Conservation (phyloP, 1,139 yeast species). For the Hyphopichia wangnamkhiaoensis region DNA sequence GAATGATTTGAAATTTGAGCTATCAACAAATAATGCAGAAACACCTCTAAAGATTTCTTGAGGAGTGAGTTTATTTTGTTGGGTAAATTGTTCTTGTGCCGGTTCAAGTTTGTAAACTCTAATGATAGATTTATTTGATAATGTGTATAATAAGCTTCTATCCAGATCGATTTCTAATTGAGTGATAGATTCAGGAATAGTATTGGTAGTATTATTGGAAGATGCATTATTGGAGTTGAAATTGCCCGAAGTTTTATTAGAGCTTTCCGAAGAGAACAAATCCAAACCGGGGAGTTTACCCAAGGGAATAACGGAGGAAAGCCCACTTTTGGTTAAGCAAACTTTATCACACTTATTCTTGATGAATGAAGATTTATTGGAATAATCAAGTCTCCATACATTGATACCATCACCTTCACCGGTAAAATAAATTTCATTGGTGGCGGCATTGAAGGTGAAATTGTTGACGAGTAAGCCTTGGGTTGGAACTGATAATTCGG, state of each 20-base stretch:
- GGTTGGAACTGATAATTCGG: constrained; percentile 77
- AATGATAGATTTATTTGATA: constrained; percentile 81
- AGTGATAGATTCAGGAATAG: constrained; percentile 56
- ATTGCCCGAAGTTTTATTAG: constrained; percentile 7
- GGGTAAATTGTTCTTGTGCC: constrained; percentile 37
- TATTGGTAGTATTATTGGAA: constrained; percentile 19
- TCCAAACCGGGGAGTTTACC: constrained; percentile 49
- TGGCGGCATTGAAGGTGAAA: constrained; percentile 57
- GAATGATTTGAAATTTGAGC: constrained; percentile 43
- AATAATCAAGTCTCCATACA: constrained; percentile 85
- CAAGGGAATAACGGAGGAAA: constrained; percentile 57
- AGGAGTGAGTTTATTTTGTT: constrained; percentile 45
- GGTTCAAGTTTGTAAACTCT: constrained; percentile 66
- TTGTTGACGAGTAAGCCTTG: constrained; percentile 76
- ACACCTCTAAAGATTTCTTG: constrained; percentile 56
- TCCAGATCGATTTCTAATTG: constrained; percentile 76
- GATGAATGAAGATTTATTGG: constrained; percentile 88
- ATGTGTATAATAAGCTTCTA: constrained; percentile 74
- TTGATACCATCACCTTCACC: constrained; percentile 77
- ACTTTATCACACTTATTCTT: constrained; percentile 80
- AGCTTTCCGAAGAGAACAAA: constrained; percentile 22
- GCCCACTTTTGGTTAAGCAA: constrained; percentile 71
- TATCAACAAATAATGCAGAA: constrained; percentile 54
- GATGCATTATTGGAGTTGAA: constrained; percentile 12
- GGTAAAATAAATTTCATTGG: constrained; percentile 81